phyloP scores from a whole-genome alignment of 129 eudicot genomes.

The Flaveria brownii region DNA sequence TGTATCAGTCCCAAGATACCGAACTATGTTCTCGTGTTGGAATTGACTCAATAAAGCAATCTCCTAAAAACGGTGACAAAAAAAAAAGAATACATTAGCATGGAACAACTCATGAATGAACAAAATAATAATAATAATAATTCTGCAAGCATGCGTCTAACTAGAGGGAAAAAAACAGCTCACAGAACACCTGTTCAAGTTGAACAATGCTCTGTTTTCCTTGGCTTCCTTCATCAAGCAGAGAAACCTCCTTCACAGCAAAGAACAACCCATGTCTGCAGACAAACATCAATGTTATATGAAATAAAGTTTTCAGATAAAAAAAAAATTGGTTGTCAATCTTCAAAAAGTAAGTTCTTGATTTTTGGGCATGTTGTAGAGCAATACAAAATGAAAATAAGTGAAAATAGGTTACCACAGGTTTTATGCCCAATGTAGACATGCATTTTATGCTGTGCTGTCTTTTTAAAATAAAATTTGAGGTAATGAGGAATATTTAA shows the following conservation, averaged over 20 bases:
- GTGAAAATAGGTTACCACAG: neutral
- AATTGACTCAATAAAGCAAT: conserved; percentile 64
- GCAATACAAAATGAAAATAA: neutral
- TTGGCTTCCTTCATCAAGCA: conserved; percentile 60
- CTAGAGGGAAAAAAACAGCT: conserved; percentile 3
- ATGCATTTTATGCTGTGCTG: neutral
- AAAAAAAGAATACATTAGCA: conserved; percentile 10
- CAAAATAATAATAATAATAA: too few relatives aligned
- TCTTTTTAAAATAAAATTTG: neutral
- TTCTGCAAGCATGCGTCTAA: neutral
- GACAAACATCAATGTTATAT: conserved; percentile 14
- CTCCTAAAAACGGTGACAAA: conserved; percentile 43
- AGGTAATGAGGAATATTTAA: neutral
- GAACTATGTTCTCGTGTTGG: conserved; percentile 68
- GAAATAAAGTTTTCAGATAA: neutral
- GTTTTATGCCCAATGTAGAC: neutral
- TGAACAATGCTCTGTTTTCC: conserved; percentile 58
- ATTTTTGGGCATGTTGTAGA: neutral
- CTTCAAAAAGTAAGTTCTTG: neutral
- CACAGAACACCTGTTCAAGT: conserved; percentile 59
- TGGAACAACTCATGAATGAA: neutral
- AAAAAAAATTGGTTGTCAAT: neutral
- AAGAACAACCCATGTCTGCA: conserved; percentile 70
- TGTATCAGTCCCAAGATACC: conserved; percentile 55
- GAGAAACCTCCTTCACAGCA: conserved; percentile 82